Base-by-base conservation (phyloP, 2,329 filamentous ascomycete species). In the Lecanoromycetidae sp. region DNA sequence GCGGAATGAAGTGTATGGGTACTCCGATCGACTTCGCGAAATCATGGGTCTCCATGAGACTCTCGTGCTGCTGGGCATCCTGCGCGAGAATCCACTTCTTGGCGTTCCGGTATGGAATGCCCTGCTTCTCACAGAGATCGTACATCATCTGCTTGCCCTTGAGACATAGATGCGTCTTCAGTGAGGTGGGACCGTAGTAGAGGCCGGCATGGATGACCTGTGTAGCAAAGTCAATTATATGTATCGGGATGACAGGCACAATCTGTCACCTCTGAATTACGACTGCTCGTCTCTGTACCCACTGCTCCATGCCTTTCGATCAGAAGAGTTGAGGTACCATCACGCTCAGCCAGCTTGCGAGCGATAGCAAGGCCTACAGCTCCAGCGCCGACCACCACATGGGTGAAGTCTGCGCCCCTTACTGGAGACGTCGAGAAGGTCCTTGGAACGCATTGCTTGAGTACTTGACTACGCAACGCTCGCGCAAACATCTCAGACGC, bases 51-150 rank as follows among this genome's bases (percentile, higher is more conserved):
- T 70, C 69, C 2, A 65, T 51, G 35, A 66, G 68, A 2, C 77
- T 77, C n/a, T 68, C 72, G 60, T 76, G 74, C 68, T 96, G 85
- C 38, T 66, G 67, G 1, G 72, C 71, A 44, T 79, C 82, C 68
- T 96, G 91, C 1, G 90, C 90, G 1, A 96, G 84, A 57, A 96
- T 84, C 88, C 90, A 95, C 69, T 95, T 96, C 50, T 87, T 87
- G 20, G 79, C 84, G 60, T 82, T 82, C 45, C 72, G 72, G 65
- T 91, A 76, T 0, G 78, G 77, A 42, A 98, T 82, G 48, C 65
- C 64, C 57, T 84, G 70, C 48, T 67, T 67, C 4, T 68, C 65
- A 68, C 90, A 95, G 34, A 94, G 76, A 3, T 71, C 72, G 66
- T 98, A 98, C 50, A 96, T 71, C 61, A 87, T 71, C 26, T 80